These are phyloP conservation scores for Psilocybe cyanescens DNA, from an alignment of 768 basidiomycete genomes.

Conservation along the genomic window DNA sequence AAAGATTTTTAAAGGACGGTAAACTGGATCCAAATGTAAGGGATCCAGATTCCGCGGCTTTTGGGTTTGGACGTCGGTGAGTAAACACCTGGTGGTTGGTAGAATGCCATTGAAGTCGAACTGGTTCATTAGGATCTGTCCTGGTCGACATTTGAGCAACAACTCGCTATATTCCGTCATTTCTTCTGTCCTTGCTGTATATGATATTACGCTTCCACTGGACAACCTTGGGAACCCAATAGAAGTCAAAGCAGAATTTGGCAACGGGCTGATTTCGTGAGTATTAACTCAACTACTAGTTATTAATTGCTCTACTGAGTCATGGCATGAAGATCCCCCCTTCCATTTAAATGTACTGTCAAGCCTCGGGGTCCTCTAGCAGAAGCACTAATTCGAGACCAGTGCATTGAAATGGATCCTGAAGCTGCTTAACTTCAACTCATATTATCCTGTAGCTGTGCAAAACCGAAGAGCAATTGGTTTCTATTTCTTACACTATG, in stretches of 20 bases:
- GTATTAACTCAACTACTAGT: neutral
- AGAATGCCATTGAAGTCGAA: too few relatives aligned
- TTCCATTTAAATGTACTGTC: conserved; percentile 12
- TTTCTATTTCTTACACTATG: too few relatives aligned
- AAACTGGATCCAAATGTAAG: conserved; percentile 24
- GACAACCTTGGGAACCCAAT: conserved; percentile 14
- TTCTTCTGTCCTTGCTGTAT: conserved; percentile 19
- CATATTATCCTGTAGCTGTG: too few relatives aligned
- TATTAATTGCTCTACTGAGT: neutral
- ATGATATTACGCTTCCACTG: conserved; percentile 15
- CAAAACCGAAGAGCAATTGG: too few relatives aligned
- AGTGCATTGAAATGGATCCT: neutral
- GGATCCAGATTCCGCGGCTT: conserved; percentile 29
- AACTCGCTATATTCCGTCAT: conserved; percentile 19
- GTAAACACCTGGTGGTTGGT: neutral
- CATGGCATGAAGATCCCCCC: conserved; percentile 1
- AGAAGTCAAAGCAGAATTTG: conserved; percentile 5
- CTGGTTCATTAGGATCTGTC: conserved; percentile 14
- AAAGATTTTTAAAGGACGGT: conserved; percentile 31
- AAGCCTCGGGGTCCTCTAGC: neutral
- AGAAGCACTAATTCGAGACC: neutral
- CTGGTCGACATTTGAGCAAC: conserved; percentile 21
- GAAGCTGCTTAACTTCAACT: too few relatives aligned
- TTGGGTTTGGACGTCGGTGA: conserved; percentile 37
- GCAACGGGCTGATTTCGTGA: conserved; percentile 1